Evolutionary conservation across 2,329 filamentous ascomycete species (phyloP).

Genomic region (Clarireedia homoeocarpa): DNA sequence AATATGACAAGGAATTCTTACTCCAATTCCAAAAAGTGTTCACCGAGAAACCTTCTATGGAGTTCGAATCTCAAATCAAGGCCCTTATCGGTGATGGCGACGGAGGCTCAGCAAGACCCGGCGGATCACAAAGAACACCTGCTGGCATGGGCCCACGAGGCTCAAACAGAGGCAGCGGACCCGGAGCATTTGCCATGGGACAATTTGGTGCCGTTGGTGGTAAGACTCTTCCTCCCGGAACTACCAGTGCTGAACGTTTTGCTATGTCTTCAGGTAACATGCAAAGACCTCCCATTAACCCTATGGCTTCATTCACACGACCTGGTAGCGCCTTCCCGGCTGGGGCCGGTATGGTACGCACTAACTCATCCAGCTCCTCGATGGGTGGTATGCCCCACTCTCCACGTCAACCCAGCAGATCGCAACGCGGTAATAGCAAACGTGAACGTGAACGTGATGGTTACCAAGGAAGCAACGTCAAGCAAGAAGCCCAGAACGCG

Average conservation of each 20-base stretch:
- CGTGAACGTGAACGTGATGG: slow-evolving; percentile 31
- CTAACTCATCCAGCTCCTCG: slow-evolving; percentile 45
- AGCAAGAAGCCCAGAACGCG: slow-evolving; percentile 60
- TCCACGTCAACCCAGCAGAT: slow-evolving; percentile 56
- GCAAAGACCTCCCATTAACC: slow-evolving; percentile 41
- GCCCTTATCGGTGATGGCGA: slow-evolving; percentile 73
- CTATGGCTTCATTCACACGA: slow-evolving; percentile 54
- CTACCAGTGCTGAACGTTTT: slow-evolving; percentile 72
- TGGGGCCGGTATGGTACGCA: slow-evolving; percentile 53
- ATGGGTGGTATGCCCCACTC: slow-evolving; percentile 59
- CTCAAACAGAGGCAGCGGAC: slow-evolving; percentile 41
- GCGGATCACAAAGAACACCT: slow-evolving; percentile 47
- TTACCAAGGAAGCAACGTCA: slow-evolving; percentile 35
- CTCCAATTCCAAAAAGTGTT: slow-evolving; percentile 95
- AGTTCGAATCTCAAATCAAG: slow-evolving; percentile 89
- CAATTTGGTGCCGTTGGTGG: slow-evolving; percentile 49
- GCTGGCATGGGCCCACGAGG: slow-evolving; percentile 39
- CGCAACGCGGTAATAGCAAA: slow-evolving; percentile 57
- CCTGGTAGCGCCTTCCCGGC: slow-evolving; percentile 57
- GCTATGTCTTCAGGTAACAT: slow-evolving; percentile 50
- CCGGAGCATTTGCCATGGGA: slow-evolving; percentile 58
- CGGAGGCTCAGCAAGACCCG: slow-evolving; percentile 50
- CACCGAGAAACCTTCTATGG: slow-evolving; percentile 89
- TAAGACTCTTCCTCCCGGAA: slow-evolving; percentile 62
- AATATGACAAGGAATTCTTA: slow-evolving; percentile 92